Percentiles rank a stretch among this genome's conserved stretches.
Conservation (phyloP, 2,329 filamentous ascomycete genomes). For the Penicillium glabrum region DNA sequence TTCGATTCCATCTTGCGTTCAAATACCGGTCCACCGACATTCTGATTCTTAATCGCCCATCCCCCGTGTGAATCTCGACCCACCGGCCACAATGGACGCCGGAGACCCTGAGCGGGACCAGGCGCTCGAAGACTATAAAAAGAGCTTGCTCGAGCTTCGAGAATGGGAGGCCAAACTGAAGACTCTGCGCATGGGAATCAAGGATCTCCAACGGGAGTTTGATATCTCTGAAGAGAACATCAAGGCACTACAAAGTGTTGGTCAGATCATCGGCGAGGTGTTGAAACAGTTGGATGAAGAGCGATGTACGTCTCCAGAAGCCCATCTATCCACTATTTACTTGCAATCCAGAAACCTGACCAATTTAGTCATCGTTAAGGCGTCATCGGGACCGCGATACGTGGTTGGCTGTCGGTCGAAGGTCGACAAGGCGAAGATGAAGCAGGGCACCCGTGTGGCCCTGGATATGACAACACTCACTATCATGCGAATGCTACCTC, state of each 20-base stretch:
- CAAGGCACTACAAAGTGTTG: constrained; percentile 97
- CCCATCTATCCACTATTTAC: background rate
- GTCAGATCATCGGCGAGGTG: constrained; percentile 98
- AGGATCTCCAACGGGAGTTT: constrained; percentile 90
- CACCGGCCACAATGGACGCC: constrained; percentile 36
- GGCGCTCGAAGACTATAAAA: constrained; percentile 75
- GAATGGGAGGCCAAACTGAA: constrained; percentile 99
- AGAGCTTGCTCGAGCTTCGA: constrained; percentile 85
- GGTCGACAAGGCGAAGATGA: constrained; percentile 94
- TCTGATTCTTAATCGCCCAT: background rate
- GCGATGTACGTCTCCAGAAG: constrained; percentile 68
- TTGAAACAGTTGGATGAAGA: constrained; percentile 98
- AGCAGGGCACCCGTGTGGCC: constrained; percentile 96
- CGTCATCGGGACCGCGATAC: constrained; percentile 93
- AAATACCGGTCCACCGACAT: background rate
- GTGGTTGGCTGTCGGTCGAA: constrained; percentile 98
- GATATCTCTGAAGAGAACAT: constrained; percentile 99
- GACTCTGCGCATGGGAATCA: constrained; percentile 89
- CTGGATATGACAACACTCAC: constrained; percentile 99
- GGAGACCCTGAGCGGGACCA: constrained; percentile 59
- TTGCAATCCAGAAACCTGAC: background rate
- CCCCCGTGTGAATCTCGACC: constrained; percentile 7
- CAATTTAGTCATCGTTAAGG: constrained; percentile 87
- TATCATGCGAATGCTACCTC: constrained; percentile 99
- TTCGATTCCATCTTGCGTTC: constrained; percentile 1